Percentiles rank a stretch among this genome's conserved stretches.
Evolutionary conservation across 306 rosid genomes (phyloP).

Genomic region (Hippophae gyantsensis): DNA sequence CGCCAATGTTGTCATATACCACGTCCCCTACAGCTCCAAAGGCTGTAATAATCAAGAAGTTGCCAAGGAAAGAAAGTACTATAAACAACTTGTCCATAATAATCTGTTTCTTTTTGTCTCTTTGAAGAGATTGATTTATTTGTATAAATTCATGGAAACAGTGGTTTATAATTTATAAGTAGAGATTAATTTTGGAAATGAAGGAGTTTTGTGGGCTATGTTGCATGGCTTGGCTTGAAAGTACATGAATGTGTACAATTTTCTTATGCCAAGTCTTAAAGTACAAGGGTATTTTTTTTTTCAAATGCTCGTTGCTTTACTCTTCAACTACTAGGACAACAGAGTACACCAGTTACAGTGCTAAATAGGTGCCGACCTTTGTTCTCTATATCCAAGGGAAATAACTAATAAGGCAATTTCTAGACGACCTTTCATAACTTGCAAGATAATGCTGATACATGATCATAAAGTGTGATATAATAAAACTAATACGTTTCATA

Average conservation of each 20-base stretch:
- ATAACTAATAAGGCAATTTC: conserved; percentile 20
- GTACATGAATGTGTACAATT: conserved; percentile 73
- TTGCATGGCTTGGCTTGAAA: conserved; percentile 93
- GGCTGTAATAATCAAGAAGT: conserved; percentile 36
- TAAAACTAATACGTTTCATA: not conserved
- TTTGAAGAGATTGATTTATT: conserved; percentile 36
- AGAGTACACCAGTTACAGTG: conserved; percentile 35
- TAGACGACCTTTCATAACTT: not conserved
- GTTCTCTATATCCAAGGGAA: conserved; percentile 27
- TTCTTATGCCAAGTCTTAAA: conserved; percentile 84
- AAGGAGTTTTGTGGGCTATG: conserved; percentile 45
- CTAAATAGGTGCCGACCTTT: conserved; percentile 6
- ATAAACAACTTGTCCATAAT: conserved; percentile 61
- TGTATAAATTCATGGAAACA: conserved; percentile 50
- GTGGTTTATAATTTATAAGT: conserved; percentile 59
- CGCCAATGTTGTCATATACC: conserved; percentile 31
- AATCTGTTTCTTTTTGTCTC: conserved; percentile 21
- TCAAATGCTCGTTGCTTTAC: conserved; percentile 76
- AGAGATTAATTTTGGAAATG: conserved; percentile 47
- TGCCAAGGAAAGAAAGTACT: conserved; percentile 33
- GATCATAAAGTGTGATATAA: not conserved
- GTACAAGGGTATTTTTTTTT: conserved; percentile 50
- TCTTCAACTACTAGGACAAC: conserved; percentile 54
- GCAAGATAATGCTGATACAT: not conserved
- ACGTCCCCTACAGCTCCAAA: conserved; percentile 50